Evolutionary conservation across 2,329 filamentous ascomycete species (phyloP), one percentile per base, ranked within the genome.

Genomic region (Epichloe scottii): DNA sequence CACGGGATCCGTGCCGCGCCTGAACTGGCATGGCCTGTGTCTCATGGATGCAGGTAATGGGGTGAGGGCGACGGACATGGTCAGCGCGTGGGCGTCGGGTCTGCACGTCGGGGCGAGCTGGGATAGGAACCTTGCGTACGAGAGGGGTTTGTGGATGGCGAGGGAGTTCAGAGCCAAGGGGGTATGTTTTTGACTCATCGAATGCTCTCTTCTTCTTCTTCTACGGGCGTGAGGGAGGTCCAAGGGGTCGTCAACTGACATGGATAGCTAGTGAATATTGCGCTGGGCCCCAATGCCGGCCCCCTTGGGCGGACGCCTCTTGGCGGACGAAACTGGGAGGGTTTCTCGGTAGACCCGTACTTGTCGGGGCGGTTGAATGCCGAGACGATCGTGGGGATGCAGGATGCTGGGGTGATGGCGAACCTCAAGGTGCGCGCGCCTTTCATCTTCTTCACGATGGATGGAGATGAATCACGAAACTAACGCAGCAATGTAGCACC

Each of bases 341-440:
- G 79, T 0, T 89, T 89, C 60, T 84, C 82, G 1, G 68, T 78
- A 3, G 85, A 89, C 59, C 84, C 85, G 0, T 81, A 81, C 14
- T 72, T 89, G 6, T 82, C 85, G 1, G 88, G 87, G 19, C 74
- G 81, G 53, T 71, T 86, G 51, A 84, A 85, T 53, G 78, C 78
- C n/a, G 77, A 87, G 59, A 85, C 84, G 1, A 79, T 91, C 58
- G 74, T 78, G 55, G 87, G 86, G 33, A 86, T 89, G 49, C 87
- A 93, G 62, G 79, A 83, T 59, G 81, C 82, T 3, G 87, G 87
- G 58, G 81, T 91, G 38, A 85, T 94, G 63, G 86, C 88, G 51
- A 87, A 82, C 69, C 81, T 73, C 73, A 91, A 78, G 65, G 71
- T 71, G 38, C 17, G 33, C 26, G n/a, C n/a, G n/a, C n/a, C n/a